Evolutionary conservation across 1,284 basidiomycete genomes (phyloP), one percentile per base, ranked within the genome.

Genomic region (Serendipita sp.): DNA sequence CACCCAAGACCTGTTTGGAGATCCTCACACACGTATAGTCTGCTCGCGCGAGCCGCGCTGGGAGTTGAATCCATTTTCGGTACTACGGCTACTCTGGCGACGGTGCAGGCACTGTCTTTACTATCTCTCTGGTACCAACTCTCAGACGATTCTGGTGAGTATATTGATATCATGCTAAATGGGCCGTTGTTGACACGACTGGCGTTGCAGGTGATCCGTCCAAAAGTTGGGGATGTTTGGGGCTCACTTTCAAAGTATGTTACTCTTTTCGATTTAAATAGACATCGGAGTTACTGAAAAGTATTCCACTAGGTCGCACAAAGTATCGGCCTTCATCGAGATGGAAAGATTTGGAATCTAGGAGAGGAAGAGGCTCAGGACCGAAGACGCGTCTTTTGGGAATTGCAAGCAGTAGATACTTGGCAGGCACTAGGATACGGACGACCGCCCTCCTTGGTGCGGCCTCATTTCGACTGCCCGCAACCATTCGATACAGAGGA

Each of bases 71-170:
- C 49, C 15, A 22, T 53, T 10, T 53, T 53, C 22, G 49, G 49
- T 12, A 26, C 49, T 10, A 53, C 15, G 15, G 49, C 49, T 12
- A 53, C 49, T 12, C 22, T 53, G 49, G 49, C 49, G 49, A 53
- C 49, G 15, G 49, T 53, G 49, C 49, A 53, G 49, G 49, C 49
- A 53, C 12, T 53, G 49, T 53, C 15, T 10, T 26, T 53, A 22
- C 49, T 53, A 13, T 53, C 49, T 13, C 49, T 53, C 12, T 53
- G 49, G 49, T 53, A 53, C 49, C 49, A 53, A 26, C 49, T 53
- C 26, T 13, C 49, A 12, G 12, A 15, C 22, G 49, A 53, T 15
- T 53, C 49, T 10, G 49, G 49, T 53, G 22, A 10, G 22, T 53
- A 12, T 12, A 13, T 53, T 22, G 17, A 22, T 12, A 44, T 17